phyloP scores from a whole-genome alignment of 306 rosid genomes.

The Lupinus albus region DNA sequence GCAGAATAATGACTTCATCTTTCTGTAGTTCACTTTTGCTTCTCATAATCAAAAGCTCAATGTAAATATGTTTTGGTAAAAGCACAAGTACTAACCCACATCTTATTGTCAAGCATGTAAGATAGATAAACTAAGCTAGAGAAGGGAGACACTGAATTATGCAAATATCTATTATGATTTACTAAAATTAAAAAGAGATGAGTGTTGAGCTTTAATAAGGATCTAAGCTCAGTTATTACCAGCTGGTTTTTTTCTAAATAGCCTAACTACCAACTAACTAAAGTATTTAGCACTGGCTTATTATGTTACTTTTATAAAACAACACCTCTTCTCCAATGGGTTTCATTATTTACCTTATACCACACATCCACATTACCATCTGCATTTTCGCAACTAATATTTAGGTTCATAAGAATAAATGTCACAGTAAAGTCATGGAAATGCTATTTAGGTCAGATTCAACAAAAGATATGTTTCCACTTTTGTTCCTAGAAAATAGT shows the following conservation, averaged over 20 bases:
- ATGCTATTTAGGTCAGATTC: slow-evolving; percentile 1
- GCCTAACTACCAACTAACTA: no score
- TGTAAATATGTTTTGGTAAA: neutral
- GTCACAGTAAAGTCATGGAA: neutral
- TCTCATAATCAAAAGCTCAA: slow-evolving; percentile 1
- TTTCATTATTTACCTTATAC: neutral
- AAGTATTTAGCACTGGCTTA: no score
- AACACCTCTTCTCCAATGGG: neutral
- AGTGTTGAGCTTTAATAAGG: no score
- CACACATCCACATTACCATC: neutral
- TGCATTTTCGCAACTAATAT: neutral
- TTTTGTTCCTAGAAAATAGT: slow-evolving; percentile 6
- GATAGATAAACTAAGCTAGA: no score
- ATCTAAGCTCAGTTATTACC: no score
- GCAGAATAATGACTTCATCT: neutral
- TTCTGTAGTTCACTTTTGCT: neutral
- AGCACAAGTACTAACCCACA: neutral
- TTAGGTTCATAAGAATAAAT: neutral
- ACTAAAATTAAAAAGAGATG: no score
- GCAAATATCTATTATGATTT: no score
- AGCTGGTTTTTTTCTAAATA: no score
- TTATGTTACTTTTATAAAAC: no score
- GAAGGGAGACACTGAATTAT: no score
- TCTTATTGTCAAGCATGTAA: slow-evolving; percentile 9
- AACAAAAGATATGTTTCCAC: slow-evolving; percentile 1